A percentile compares a stretch with the other conserved stretches of the same genome.
Conservation (phyloP, 1,139 yeast species). For the Zygoascus hellenicus region DNA sequence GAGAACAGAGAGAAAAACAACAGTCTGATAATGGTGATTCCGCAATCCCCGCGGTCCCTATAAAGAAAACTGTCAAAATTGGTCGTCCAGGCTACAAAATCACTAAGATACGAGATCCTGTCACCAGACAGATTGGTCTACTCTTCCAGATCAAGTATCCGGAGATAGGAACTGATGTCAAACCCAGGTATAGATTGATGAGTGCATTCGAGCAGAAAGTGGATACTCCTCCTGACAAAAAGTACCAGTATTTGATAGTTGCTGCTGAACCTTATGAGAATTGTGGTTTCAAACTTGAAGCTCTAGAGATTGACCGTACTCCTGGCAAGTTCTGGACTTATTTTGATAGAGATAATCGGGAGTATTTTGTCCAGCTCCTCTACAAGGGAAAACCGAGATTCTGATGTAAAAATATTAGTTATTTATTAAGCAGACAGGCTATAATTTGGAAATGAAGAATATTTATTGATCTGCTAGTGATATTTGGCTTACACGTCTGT, state of each 20-base stretch:
- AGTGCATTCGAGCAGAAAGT: slow-evolving; percentile 61
- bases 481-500: too few species aligned
- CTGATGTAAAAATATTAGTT: not conserved
- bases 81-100: slow-evolving; percentile 69
- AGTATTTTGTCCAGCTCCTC: slow-evolving; percentile 63
- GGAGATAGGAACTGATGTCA: slow-evolving; percentile 40
- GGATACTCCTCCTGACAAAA: slow-evolving; percentile 39
- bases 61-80: slow-evolving; percentile 56
- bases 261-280: slow-evolving; percentile 85
- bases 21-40: slow-evolving; percentile 26
- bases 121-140: slow-evolving; percentile 53
- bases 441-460: too few species aligned
- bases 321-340: slow-evolving; percentile 55
- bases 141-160: slow-evolving; percentile 54
- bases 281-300: slow-evolving; percentile 63
- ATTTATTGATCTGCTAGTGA: too few species aligned
- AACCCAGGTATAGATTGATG: slow-evolving; percentile 69
- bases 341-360: slow-evolving; percentile 65
- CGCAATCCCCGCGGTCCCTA: slow-evolving; percentile 28
- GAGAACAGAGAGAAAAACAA: slow-evolving; percentile 25
- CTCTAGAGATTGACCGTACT: slow-evolving; percentile 48
- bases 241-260: slow-evolving; percentile 61
- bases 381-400: slow-evolving; percentile 33
- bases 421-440: not conserved
- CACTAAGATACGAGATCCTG: slow-evolving; percentile 60